Conservation (phyloP, 2,329 filamentous ascomycete species). For the Bimuria novae-zelandiae region DNA sequence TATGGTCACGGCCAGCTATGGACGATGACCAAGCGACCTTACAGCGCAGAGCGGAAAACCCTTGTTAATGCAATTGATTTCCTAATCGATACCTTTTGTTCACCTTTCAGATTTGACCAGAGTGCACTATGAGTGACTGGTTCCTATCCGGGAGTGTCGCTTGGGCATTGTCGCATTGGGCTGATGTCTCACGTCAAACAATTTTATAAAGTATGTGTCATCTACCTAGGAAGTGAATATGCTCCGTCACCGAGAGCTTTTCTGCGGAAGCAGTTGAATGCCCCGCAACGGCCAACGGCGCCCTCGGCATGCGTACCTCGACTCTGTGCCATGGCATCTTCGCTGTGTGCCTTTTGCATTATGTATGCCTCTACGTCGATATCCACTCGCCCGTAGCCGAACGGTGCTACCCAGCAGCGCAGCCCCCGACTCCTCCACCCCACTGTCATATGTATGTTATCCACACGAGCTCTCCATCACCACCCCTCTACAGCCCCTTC, state of each 20-base stretch:
- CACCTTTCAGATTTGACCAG: conserved; percentile 1
- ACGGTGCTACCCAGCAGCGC: too few species aligned
- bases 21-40: conserved; percentile 25
- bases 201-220: conserved; percentile 10
- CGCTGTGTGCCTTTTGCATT: not conserved
- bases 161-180: conserved; percentile 22
- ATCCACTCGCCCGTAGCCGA: not conserved
- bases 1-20: conserved; percentile 17
- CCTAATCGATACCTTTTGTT: conserved; percentile 30
- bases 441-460: not conserved
- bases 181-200: conserved; percentile 16
- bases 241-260: not conserved
- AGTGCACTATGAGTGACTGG: not conserved
- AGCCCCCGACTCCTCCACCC: too few species aligned
- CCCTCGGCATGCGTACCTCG: conserved; percentile 8
- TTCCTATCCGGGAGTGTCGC: too few species aligned
- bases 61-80: conserved; percentile 44
- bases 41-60: conserved; percentile 32
- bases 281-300: conserved; percentile 9
- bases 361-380: not conserved
- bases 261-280: conserved; percentile 20
- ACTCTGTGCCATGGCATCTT: not conserved
- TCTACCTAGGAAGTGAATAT: conserved; percentile 6
- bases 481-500: conserved; percentile 28
- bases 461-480: not conserved